Percentiles rank a stretch among this genome's conserved stretches.
These are phyloP conservation scores for Ceratobasidium theobromae DNA, from an alignment of 1,284 basidiomycete species.

Conservation along the genomic window DNA sequence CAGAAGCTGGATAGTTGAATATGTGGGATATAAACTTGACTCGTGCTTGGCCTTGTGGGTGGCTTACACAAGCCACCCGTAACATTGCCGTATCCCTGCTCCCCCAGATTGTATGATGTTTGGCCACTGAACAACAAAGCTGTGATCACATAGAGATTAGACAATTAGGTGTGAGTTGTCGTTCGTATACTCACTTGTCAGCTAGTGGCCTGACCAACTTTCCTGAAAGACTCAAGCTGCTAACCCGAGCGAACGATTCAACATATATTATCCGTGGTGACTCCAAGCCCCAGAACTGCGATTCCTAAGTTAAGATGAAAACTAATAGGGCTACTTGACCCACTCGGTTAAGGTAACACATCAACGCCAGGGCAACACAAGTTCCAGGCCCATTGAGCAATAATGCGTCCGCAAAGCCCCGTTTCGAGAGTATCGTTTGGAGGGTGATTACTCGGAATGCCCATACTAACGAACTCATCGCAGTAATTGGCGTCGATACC, in stretches of 20 bases:
- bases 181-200: constrained; percentile 63
- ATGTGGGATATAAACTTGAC: neutral
- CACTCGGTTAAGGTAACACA: constrained; percentile 76
- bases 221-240: constrained; percentile 79
- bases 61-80: constrained; percentile 67
- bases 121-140: constrained; percentile 88
- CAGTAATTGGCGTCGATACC: constrained; percentile 65
- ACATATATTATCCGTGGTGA: constrained; percentile 84
- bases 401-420: constrained; percentile 70
- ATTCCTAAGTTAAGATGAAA: neutral
- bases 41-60: neutral
- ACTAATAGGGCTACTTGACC: constrained; percentile 41
- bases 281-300: constrained; percentile 71
- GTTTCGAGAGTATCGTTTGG: constrained; percentile 47
- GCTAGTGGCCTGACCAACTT: constrained; percentile 78
- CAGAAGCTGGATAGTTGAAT: neutral
- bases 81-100: constrained; percentile 49
- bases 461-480: constrained; percentile 60
- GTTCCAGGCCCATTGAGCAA: constrained; percentile 96
- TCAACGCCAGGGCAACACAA: constrained; percentile 76
- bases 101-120: constrained; percentile 50
- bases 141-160: constrained; percentile 42
- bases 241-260: constrained; percentile 92
- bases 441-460: constrained; percentile 60
- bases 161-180: neutral